Conservation (phyloP, 495 filamentous ascomycete genomes). For the Amorphotheca resinae region DNA sequence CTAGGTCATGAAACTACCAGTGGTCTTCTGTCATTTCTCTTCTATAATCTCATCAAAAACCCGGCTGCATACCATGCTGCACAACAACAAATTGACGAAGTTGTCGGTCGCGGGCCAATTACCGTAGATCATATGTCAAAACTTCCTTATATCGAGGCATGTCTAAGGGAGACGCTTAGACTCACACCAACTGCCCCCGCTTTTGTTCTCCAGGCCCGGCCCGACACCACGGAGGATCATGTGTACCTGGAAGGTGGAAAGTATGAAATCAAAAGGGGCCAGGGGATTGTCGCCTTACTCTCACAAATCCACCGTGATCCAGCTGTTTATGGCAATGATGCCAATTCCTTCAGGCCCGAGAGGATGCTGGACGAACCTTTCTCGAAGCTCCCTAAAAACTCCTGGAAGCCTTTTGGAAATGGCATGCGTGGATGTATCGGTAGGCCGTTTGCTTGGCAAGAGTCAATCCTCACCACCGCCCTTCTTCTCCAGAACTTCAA, state of each 20-base stretch:
- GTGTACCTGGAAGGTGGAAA: conserved; percentile 46
- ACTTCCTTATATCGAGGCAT: conserved; percentile 44
- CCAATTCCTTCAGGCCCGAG: conserved; percentile 45
- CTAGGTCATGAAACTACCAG: conserved; percentile 63
- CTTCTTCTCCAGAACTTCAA: conserved; percentile 53
- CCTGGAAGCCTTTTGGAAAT: conserved; percentile 54
- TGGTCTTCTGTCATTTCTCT: conserved; percentile 38
- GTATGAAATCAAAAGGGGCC: conserved; percentile 46
- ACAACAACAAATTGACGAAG: conserved; percentile 31
- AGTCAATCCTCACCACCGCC: conserved; percentile 38
- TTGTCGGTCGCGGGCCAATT: conserved; percentile 52
- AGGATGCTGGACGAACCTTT: conserved; percentile 53
- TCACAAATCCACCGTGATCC: conserved; percentile 40
- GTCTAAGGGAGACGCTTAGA: conserved; percentile 59
- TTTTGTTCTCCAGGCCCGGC: conserved; percentile 30
- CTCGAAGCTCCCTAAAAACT: conserved; percentile 37
- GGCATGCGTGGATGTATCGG: conserved; percentile 41
- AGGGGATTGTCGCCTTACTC: conserved; percentile 39
- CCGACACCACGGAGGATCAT: conserved; percentile 33
- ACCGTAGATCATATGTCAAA: conserved; percentile 55
- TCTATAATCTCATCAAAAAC: conserved; percentile 27
- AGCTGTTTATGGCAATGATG: conserved; percentile 39
- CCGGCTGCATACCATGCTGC: conserved; percentile 23
- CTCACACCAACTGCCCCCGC: conserved; percentile 50
- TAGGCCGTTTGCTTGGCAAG: conserved; percentile 52